Conservation (phyloP, 768 basidiomycete species). For the Piloderma croceum region DNA sequence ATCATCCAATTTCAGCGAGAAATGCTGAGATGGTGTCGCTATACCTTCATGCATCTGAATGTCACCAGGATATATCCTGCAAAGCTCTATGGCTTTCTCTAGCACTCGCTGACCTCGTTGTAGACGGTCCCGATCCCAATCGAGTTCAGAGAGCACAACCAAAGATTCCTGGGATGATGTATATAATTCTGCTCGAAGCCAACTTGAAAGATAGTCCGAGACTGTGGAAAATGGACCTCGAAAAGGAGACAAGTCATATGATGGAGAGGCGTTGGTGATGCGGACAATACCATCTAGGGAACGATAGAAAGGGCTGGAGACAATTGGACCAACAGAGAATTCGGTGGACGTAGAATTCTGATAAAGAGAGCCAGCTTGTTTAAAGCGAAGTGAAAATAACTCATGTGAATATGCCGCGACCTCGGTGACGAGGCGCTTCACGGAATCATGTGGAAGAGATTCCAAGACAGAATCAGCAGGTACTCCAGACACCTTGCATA, state of each 20-base stretch:
- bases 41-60: constrained; percentile 4
- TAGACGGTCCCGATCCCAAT: constrained; percentile 7
- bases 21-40: constrained; percentile 5
- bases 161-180: neutral
- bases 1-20: constrained; percentile 14
- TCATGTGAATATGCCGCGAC: constrained; percentile 10
- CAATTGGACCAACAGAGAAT: constrained; percentile 14
- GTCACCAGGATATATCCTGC: constrained; percentile 14
- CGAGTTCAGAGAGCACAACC: constrained; percentile 5
- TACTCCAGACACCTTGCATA: constrained; percentile 8
- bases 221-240: constrained; percentile 13
- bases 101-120: constrained; percentile 11
- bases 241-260: neutral
- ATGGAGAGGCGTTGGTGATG: neutral
- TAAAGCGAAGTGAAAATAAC: constrained; percentile 13
- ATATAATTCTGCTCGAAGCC: constrained; percentile 10
- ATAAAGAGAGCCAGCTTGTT: constrained; percentile 14
- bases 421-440: constrained; percentile 9
- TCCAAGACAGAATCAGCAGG: constrained; percentile 14
- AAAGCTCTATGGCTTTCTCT: constrained; percentile 11
- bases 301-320: constrained; percentile 15
- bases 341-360: neutral
- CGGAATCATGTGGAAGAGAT: constrained; percentile 6
- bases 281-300: constrained; percentile 14
- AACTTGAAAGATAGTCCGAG: constrained; percentile 8